Base-by-base conservation (phyloP, 108 stramenopile species). In the Stephanodiscus triporus region DNA sequence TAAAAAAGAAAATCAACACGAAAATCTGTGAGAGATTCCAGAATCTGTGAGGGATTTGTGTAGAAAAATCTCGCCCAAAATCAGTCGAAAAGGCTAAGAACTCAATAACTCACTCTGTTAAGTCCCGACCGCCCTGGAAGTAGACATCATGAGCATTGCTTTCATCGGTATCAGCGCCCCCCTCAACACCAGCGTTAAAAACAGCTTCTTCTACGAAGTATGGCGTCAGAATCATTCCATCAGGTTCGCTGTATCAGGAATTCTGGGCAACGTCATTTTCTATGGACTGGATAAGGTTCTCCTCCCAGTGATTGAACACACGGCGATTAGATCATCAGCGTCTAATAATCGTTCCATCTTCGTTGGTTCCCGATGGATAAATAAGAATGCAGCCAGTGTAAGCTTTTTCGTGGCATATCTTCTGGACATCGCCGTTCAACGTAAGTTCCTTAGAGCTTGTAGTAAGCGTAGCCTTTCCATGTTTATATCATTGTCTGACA, bases 351-450 rank as follows among this genome's bases (percentile, higher is more conserved):
- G 10, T 23, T 47, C 7, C 22, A 43, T 66, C 1, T 16, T 36
- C 0, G 50, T 23, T 23, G 67, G 36, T 29, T 51, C 50, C 17
- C 72, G 53, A 64, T 68, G 66, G 59, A 53, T 72, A 11, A 23
- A 24, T 40, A 32, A 51, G 5, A 66, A 79, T 68, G 71, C 78
- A 34, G 81, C 42, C 34, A 82, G 76, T 53, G 60, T 82, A 0
- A 78, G 73, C 38, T 82, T 82, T 29, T 78, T 78, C 19, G 43
- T 78, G n/a, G 77, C 81, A 6, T 82, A 82, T 69, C 26, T 78
- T 10, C 24, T 82, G 16, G 77, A 82, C 23, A 82, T 78, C 36
- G 1, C 56, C 20, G 43, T 78, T 14, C 81, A 80, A 42, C 78
- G 70, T 71, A 32, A 54, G 70, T 70, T n/a, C n/a, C n/a, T n/a